These are phyloP conservation scores for Picea sitchensis DNA, from an alignment of 75 land plant species.

Conservation along the genomic window DNA sequence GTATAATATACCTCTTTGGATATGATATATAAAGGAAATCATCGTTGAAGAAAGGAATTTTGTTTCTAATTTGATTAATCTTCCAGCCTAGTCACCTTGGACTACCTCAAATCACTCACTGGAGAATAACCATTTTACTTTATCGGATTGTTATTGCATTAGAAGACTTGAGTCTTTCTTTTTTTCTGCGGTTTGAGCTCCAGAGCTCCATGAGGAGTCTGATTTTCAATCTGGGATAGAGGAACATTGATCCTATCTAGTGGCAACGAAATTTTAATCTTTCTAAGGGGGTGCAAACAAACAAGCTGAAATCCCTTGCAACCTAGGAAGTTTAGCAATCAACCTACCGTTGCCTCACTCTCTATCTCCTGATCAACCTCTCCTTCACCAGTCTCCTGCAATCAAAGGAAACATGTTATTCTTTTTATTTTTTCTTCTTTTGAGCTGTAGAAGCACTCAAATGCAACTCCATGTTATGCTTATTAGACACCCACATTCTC, in stretches of 20 bases:
- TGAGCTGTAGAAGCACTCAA: background rate
- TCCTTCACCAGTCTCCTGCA: conserved; percentile 34
- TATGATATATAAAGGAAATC: too few relatives aligned
- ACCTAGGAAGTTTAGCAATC: conserved; percentile 21
- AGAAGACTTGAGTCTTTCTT: conserved; percentile 9
- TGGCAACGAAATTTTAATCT: conserved; percentile 12
- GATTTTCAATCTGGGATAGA: conserved; percentile 20
- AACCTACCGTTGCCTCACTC: conserved; percentile 18
- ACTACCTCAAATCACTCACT: too few relatives aligned
- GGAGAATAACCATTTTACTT: too few relatives aligned
- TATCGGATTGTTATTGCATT: background rate
- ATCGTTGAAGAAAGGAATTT: too few relatives aligned
- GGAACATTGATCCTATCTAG: conserved; percentile 5
- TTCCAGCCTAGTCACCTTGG: too few relatives aligned
- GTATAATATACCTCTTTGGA: too few relatives aligned
- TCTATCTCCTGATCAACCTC: conserved; percentile 32
- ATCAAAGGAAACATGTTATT: background rate
- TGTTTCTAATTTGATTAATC: too few relatives aligned
- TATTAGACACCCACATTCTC: background rate
- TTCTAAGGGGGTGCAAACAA: conserved; percentile 32
- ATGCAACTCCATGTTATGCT: background rate
- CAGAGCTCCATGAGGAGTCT: conserved; percentile 15
- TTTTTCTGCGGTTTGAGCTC: background rate
- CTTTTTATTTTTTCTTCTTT: too few relatives aligned
- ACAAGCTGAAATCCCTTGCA: conserved; percentile 23